Conservation (phyloP, 2,329 filamentous ascomycete species). For the Ophiostoma perfectum region DNA sequence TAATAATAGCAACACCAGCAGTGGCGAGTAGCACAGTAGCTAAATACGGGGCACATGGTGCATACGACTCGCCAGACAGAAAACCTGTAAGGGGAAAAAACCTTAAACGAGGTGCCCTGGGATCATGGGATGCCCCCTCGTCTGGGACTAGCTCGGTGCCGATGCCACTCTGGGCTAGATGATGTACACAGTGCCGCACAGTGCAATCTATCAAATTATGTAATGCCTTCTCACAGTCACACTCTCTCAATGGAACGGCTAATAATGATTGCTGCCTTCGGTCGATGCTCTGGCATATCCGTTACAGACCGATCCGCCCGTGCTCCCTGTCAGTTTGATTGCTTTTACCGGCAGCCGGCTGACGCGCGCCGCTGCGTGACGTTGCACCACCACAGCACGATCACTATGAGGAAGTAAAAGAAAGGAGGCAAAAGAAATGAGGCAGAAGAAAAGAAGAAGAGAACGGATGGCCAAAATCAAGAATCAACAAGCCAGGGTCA, state of each 20-base stretch:
- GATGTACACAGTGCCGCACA: neutral
- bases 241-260: too few species aligned
- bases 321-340: neutral
- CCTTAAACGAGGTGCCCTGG: constrained; percentile 9
- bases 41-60: neutral
- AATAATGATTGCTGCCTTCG: too few species aligned
- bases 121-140: neutral
- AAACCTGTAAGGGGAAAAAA: constrained; percentile 9
- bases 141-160: neutral
- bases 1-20: neutral
- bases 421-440: neutral
- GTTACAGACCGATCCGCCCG: neutral
- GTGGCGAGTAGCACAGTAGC: neutral
- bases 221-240: neutral
- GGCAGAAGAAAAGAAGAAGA: neutral
- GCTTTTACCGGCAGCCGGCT: constrained; percentile 1
- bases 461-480: neutral
- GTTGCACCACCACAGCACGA: constrained; percentile 14
- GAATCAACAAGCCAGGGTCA: neutral
- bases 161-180: neutral
- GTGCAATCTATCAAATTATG: neutral
- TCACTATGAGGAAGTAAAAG: neutral
- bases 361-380: constrained; percentile 17
- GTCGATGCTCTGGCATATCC: too few species aligned
- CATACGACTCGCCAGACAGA: neutral